Evolutionary conservation across 192 early-diverging fungal species (phyloP), one percentile per base, ranked within the genome.

Genomic region (Chytriomyces hyalinus): DNA sequence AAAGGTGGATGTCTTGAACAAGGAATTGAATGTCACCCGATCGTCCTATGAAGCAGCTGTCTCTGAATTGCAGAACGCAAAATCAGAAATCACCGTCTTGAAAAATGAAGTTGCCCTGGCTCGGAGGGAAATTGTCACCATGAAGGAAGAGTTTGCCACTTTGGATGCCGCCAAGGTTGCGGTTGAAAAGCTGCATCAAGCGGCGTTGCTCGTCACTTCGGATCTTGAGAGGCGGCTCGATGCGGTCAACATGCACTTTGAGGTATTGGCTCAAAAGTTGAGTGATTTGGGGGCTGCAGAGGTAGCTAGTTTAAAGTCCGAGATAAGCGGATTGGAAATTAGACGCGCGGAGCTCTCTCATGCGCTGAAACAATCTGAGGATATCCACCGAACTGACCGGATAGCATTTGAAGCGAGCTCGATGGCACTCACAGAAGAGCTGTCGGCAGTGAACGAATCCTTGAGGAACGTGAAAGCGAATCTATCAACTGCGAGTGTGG

Each of bases 221-320:
- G 61, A 61, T 20, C 61, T 73, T n/a, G 72, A 73, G 17, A 9
- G 8, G 45, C 57, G 61, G 22, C 43, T 73, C 7, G 36, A 73
- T 7, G 72, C 44, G 45, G 61, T 73, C 3, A 9, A 73, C 9
- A 47, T 11, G 22, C 72, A 73, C 7, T 63, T 17, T 22, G 72
- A 73, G 7, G 53, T 63, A 13, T 63, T 73, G 45, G 48, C 48
- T 73, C 15, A n/a, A 6, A 61, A 45, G 13, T 15, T 73, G 5
- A 20, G 8, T 5, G 60, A 61, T 59, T 59, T 20, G 22, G 51
- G 49, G 4, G 24, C 20, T 5, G 13, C n/a, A 17, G 36, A 13
- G 5, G 26, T 20, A 44, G 9, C 48, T 8, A 45, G 36, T n/a
- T 28, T 71, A 22, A 71, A 50, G 15, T 9, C 9, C 8, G 9